Evolutionary conservation across 2,329 filamentous ascomycete genomes (phyloP), one percentile per base, ranked within the genome.

Genomic region (Stromatinia cepivora): DNA sequence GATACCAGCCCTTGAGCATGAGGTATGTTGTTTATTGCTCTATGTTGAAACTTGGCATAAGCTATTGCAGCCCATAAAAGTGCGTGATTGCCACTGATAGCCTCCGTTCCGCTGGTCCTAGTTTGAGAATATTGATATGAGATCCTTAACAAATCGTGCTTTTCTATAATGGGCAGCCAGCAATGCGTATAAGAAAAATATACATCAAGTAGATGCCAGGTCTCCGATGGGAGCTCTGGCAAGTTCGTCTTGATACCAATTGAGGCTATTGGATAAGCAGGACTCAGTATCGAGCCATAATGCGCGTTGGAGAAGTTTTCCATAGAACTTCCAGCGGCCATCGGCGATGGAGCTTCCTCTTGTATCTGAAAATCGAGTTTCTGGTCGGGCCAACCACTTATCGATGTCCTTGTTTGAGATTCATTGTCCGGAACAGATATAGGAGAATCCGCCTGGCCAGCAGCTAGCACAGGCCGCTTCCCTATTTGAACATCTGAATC

Each of bases 111-210:
- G 20, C 50, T 58, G 22, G 71, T 71, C 7, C 69, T 69, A 28
- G 67, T 72, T 42, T 75, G 76, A 22, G 58, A 53, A 68, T 78
- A 78, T 62, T 78, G 77, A 59, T 78, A 76, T 10, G 76, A 78
- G 2, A 73, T 74, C 46, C 75, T 71, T 25, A 78, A 61, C 10
- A 78, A 68, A 72, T 78, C 75, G 70, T 90, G 85, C 71, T 88
- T 90, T 72, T 92, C 88, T 15, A 90, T 82, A 36, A 94, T 88
- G 0, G 91, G 91, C 36, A 94, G 83, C 91, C 91, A 94, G 66
- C 86, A 88, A 77, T 93, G 90, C 0, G 89, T 92, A 74, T 92
- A 92, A 1, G 90, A 86, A 70, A 92, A 91, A 77, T 92, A 93
- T 6, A 90, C 84, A 73, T 93, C 89, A 52, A 93, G 80, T 5